Evolutionary conservation across 768 basidiomycete genomes (phyloP), one percentile per base, ranked within the genome.

Genomic region (Trametopsis cervina): DNA sequence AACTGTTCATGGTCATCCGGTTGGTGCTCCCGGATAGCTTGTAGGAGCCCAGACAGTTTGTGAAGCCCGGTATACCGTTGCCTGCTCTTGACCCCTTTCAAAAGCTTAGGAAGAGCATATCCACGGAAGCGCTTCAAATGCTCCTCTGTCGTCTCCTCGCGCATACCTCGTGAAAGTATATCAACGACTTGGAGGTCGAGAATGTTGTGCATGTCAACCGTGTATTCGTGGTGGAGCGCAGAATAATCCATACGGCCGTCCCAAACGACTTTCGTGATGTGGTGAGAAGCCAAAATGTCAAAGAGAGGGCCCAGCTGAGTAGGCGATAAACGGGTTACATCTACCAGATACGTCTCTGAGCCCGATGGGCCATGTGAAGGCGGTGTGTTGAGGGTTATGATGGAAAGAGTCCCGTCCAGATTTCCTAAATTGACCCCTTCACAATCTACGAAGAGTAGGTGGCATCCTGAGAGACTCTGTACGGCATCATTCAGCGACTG

Each of bases 101-200:
- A n/a, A n/a, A n/a, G n/a, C n/a, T n/a, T n/a, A n/a, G n/a, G n/a
- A n/a, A n/a, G n/a, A n/a, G n/a, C n/a, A n/a, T 21, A 46, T 7
- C 36, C 15, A 4, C 24, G 35, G 2, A 46, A 25, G 9, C 45
- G 10, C 5, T 21, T 24, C 12, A 46, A 27, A 22, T 24, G 45
- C 6, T 24, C 23, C 6, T 25, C 36, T 11, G 24, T 15, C 15
- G 35, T 38, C 35, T 46, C 45, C 13, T 33, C 11, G 13, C 36
- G 35, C 22, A 4, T 12, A 23, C 20, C 10, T 21, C 45, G 18
- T 7, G 45, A 39, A 2, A 25, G 21, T 12, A 46, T 39, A 23
- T 46, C 45, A 3, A 38, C 45, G 10, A 46, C 36, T 25, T 46
- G 45, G 10, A 46, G 45, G 17, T 46, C 45, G 36, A 46, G 45